A percentile compares a stretch with the other conserved stretches of the same genome.
Evolutionary conservation across 192 early-diverging fungal genomes (phyloP).

Genomic region (Gigaspora rosea): DNA sequence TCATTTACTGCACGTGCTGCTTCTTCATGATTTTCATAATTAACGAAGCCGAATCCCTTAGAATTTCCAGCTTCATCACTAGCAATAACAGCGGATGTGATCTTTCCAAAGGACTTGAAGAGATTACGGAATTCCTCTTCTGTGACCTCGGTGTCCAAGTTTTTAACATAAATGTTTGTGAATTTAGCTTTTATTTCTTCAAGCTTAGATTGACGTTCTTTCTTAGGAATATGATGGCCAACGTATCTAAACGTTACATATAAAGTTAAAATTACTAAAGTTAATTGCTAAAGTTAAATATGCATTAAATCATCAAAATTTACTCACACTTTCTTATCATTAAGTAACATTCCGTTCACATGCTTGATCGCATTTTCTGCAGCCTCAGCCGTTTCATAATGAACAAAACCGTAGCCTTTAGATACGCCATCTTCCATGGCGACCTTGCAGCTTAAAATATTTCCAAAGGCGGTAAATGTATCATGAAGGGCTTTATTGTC

Average conservation of each 20-base stretch:
- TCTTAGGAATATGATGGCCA: conserved; percentile 88
- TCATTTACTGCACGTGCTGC: conserved; percentile 87
- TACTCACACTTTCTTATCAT: conserved; percentile 91
- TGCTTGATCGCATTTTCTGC: conserved; percentile 95
- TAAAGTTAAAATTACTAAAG: conserved; percentile 17
- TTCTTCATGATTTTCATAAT: conserved; percentile 90
- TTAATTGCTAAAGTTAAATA: background rate
- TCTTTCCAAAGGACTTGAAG: conserved; percentile 79
- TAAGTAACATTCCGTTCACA: conserved; percentile 99
- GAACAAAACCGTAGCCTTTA: conserved; percentile 98
- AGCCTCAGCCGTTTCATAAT: conserved; percentile 94
- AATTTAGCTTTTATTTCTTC: conserved; percentile 89
- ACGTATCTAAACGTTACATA: conserved; percentile 61
- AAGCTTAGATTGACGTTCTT: conserved; percentile 89
- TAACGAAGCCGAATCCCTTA: conserved; percentile 96
- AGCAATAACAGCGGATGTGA: conserved; percentile 80
- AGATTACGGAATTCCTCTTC: conserved; percentile 77
- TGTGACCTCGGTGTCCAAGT: conserved; percentile 77
- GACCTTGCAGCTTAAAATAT: conserved; percentile 98
- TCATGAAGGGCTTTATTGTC: conserved; percentile 99
- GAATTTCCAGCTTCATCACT: conserved; percentile 82
- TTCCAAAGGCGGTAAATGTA: conserved; percentile 96
- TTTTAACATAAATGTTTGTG: conserved; percentile 99
- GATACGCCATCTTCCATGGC: conserved; percentile 81
- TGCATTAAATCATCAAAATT: conserved; percentile 5